phyloP scores from a whole-genome alignment of 495 filamentous ascomycete species.

The Tricharina praecox region DNA sequence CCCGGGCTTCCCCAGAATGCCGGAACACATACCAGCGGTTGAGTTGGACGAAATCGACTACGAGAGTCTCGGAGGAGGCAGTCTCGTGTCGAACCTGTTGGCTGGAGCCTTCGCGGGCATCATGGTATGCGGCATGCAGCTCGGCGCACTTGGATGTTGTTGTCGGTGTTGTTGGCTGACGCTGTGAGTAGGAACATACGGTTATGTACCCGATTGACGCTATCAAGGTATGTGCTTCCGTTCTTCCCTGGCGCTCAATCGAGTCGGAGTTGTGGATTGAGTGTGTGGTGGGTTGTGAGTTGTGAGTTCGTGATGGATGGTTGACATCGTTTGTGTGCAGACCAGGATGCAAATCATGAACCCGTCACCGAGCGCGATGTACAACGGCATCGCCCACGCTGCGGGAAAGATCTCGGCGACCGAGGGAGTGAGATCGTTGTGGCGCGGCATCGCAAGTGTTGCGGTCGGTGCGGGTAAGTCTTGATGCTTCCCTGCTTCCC shows the following conservation, averaged over 20 bases:
- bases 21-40: background rate
- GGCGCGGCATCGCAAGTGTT: conserved; percentile 93
- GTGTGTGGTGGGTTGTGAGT: too few relatives aligned
- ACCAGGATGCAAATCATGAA: conserved; percentile 96
- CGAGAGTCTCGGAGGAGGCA: conserved; percentile 51
- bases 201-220: conserved; percentile 98
- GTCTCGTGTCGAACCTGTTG: conserved; percentile 63
- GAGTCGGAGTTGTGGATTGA: too few relatives aligned
- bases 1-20: background rate
- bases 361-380: conserved; percentile 66
- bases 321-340: conserved; percentile 31
- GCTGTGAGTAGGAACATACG: conserved; percentile 48
- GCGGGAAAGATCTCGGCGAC: conserved; percentile 76
- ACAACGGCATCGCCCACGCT: conserved; percentile 81
- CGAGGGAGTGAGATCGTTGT: conserved; percentile 79
- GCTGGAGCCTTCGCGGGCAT: conserved; percentile 96
- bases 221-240: conserved; percentile 75
- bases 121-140: conserved; percentile 52
- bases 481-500: too few relatives aligned
- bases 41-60: conserved; percentile 33
- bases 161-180: background rate
- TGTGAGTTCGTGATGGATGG: too few relatives aligned
- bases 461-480: conserved; percentile 85
- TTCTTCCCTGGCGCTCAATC: too few relatives aligned
- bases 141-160: too few relatives aligned